A percentile compares a stretch with the other conserved stretches of the same genome.
phyloP scores from a whole-genome alignment of 371 early-diverging fungal species.

The Zychaea mexicana region DNA sequence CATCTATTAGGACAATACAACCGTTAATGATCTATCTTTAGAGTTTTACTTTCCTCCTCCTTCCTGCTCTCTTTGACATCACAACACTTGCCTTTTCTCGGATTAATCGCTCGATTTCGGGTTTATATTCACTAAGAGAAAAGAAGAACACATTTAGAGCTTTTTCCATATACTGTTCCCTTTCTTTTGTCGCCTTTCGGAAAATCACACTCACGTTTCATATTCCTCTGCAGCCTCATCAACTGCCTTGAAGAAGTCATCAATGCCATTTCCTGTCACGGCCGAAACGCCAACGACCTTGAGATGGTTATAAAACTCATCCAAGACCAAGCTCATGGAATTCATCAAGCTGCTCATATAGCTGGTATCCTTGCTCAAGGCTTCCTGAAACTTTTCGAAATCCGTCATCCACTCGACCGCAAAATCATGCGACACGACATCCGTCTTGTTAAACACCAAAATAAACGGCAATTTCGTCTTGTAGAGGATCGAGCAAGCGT shows the following conservation, averaged over 20 bases:
- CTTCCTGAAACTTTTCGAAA: conserved; percentile 93
- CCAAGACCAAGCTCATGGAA: conserved; percentile 96
- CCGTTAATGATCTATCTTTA: not conserved
- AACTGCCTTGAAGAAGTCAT: conserved; percentile 88
- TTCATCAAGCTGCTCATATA: conserved; percentile 94
- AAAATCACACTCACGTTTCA: conserved; percentile 37
- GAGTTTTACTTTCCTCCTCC: conserved; percentile 32
- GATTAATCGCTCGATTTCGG: conserved; percentile 74
- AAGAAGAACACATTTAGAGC: not conserved
- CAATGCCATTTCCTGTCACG: conserved; percentile 94
- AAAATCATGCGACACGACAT: conserved; percentile 87
- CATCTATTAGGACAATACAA: conserved; percentile 21
- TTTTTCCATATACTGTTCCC: no score
- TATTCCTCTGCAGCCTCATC: conserved; percentile 88
- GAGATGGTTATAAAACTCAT: conserved; percentile 97
- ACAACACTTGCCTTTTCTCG: conserved; percentile 50
- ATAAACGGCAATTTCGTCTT: conserved; percentile 96
- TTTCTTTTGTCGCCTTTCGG: no score
- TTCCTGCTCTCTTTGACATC: not conserved
- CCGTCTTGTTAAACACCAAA: conserved; percentile 97
- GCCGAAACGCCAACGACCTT: conserved; percentile 91
- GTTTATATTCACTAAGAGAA: conserved; percentile 69
- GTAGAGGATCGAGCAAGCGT: conserved; percentile 96
- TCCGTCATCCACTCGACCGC: conserved; percentile 97
- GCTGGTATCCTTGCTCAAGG: conserved; percentile 70